Percentiles rank a stretch among this genome's conserved stretches.
Evolutionary conservation across 164 flowering plant genomes (phyloP).

Genomic region (Berberis vulgaris): DNA sequence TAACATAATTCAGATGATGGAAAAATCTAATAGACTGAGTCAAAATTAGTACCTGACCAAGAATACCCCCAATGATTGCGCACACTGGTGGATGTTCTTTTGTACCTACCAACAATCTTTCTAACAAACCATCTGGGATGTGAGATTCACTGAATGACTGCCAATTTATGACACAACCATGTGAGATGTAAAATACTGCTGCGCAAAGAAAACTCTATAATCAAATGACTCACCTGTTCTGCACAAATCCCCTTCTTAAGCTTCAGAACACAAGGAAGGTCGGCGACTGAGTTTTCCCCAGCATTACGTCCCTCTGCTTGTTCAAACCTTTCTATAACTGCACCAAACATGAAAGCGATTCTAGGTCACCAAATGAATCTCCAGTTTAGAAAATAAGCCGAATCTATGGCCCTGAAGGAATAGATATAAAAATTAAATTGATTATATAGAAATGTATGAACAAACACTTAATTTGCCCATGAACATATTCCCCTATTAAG

Average conservation of each 20-base stretch:
- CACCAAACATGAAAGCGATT: slow-evolving; percentile 7
- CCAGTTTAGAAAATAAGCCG: too few species aligned
- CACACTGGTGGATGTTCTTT: slow-evolving; percentile 89
- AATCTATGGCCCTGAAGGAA: too few species aligned
- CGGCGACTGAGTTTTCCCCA: slow-evolving; percentile 53
- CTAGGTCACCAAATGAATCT: too few species aligned
- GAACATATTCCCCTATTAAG: neutral
- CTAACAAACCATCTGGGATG: slow-evolving; percentile 62
- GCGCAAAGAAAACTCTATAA: neutral
- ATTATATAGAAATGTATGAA: neutral
- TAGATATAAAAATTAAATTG: too few species aligned
- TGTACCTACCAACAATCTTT: slow-evolving; percentile 45
- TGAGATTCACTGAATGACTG: slow-evolving; percentile 69
- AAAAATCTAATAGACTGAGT: neutral
- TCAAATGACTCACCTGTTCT: slow-evolving; percentile 34
- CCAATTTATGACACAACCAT: neutral
- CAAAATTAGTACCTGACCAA: slow-evolving; percentile 70
- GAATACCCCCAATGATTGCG: slow-evolving; percentile 85
- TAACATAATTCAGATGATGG: neutral
- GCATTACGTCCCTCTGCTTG: slow-evolving; percentile 47
- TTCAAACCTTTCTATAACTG: slow-evolving; percentile 82
- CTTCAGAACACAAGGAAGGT: slow-evolving; percentile 60
- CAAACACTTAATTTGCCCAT: neutral
- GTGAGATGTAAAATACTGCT: neutral
- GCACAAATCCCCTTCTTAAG: slow-evolving; percentile 67